A percentile compares a stretch with the other conserved stretches of the same genome.
Evolutionary conservation across 1,139 yeast genomes (phyloP).

Genomic region (Casaregolazyma suthepensis): DNA sequence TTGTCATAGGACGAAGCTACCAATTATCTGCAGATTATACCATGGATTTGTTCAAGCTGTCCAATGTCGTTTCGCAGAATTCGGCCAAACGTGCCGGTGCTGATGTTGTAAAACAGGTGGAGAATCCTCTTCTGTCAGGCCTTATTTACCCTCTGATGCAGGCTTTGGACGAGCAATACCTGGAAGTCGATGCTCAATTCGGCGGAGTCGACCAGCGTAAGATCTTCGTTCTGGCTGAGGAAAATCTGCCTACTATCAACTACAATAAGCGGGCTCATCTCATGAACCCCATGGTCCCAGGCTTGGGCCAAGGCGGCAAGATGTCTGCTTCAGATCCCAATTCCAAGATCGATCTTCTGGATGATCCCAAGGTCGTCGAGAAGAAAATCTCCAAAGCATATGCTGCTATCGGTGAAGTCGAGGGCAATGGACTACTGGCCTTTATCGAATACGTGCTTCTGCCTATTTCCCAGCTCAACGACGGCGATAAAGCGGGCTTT

Average conservation of each 20-base stretch:
- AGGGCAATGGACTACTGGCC: slow-evolving; percentile 83
- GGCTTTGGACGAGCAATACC: slow-evolving; percentile 90
- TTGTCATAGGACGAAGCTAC: slow-evolving; percentile 83
- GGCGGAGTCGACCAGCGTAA: slow-evolving; percentile 99
- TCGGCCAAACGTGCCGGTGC: slow-evolving; percentile 99
- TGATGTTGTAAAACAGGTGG: slow-evolving; percentile 96
- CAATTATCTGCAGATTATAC: slow-evolving; percentile 75
- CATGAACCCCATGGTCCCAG: slow-evolving; percentile 99
- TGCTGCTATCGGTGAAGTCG: slow-evolving; percentile 93
- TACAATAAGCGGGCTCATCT: slow-evolving; percentile 97
- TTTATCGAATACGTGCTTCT: slow-evolving; percentile 78
- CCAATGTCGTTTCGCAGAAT: slow-evolving; percentile 81
- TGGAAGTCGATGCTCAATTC: slow-evolving; percentile 87
- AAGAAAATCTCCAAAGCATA: slow-evolving; percentile 90
- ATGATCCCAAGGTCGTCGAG: slow-evolving; percentile 78
- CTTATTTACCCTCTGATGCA: slow-evolving; percentile 98
- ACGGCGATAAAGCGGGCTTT: slow-evolving; percentile 53
- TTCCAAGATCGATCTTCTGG: slow-evolving; percentile 89
- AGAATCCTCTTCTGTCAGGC: slow-evolving; percentile 88
- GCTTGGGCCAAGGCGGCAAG: slow-evolving; percentile 90
- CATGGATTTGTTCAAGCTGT: slow-evolving; percentile 78
- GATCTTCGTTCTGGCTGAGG: slow-evolving; percentile 95
- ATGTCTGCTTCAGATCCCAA: slow-evolving; percentile 99
- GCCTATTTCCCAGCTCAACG: slow-evolving; percentile 74
- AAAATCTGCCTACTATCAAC: slow-evolving; percentile 77